Conservation (phyloP, 225 moss, liverwort and hornwort species). For the Polytrichum commune region DNA sequence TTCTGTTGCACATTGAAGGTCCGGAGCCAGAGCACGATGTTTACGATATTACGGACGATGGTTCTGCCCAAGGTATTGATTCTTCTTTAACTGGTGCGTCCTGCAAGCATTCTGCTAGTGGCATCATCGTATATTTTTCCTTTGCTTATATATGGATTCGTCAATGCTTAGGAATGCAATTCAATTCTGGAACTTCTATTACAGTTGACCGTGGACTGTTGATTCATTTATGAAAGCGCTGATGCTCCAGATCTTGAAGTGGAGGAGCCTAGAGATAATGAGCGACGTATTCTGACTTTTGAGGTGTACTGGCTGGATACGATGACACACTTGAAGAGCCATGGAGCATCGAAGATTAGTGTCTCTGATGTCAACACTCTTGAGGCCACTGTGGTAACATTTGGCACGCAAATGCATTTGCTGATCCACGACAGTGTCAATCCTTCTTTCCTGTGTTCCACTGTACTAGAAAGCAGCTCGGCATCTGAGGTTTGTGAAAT, state of each 20-base stretch:
- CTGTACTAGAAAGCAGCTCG: slow-evolving; percentile 34
- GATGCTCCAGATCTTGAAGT: background rate
- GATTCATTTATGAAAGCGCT: too few species aligned
- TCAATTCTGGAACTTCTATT: too few species aligned
- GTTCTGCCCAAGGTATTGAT: too few species aligned
- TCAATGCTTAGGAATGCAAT: too few species aligned
- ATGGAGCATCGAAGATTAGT: background rate
- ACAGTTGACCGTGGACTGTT: too few species aligned
- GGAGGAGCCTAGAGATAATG: background rate
- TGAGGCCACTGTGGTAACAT: slow-evolving; percentile 24
- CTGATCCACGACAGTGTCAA: slow-evolving; percentile 17
- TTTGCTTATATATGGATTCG: too few species aligned
- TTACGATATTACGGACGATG: too few species aligned
- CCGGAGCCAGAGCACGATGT: too few species aligned
- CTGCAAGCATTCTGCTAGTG: too few species aligned
- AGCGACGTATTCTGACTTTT: slow-evolving; percentile 4
- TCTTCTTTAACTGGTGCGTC: too few species aligned
- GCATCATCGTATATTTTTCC: too few species aligned
- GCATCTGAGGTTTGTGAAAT: slow-evolving; percentile 46
- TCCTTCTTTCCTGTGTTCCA: slow-evolving; percentile 21
- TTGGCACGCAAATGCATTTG: slow-evolving; percentile 53
- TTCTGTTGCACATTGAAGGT: slow-evolving; percentile 19
- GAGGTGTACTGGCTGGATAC: slow-evolving; percentile 46
- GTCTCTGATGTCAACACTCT: slow-evolving; percentile 5
- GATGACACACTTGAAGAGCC: slow-evolving; percentile 22